Evolutionary conservation across 2,329 filamentous ascomycete species (phyloP).

Genomic region (Raffaelea albimanens): DNA sequence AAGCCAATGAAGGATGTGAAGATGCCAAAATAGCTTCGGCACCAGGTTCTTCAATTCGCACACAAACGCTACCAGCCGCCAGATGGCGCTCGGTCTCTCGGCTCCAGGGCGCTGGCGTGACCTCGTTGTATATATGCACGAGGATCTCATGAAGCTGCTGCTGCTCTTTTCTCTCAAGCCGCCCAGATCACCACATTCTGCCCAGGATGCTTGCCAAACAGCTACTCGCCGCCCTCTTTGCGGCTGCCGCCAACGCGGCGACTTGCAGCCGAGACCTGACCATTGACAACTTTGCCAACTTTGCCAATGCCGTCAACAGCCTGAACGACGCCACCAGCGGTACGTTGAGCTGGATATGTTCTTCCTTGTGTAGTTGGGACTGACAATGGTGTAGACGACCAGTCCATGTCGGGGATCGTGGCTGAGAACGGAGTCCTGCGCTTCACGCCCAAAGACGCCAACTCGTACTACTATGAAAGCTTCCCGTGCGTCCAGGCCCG

Average conservation of each 20-base stretch:
- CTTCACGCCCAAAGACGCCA: slow-evolving; percentile 7
- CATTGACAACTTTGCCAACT: slow-evolving; percentile 12
- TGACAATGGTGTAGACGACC: slow-evolving; percentile 4
- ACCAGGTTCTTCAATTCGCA: too few species aligned
- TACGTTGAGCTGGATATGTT: not conserved
- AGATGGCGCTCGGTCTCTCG: too few species aligned
- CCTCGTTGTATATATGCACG: too few species aligned
- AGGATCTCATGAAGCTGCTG: too few species aligned
- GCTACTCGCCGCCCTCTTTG: slow-evolving; percentile 6
- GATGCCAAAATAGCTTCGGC: too few species aligned
- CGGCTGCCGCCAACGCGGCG: slow-evolving; percentile 6
- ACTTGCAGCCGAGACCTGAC: slow-evolving; percentile 6
- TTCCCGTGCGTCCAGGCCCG: slow-evolving; percentile 9
- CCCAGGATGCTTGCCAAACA: slow-evolving; percentile 5
- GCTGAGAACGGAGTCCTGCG: slow-evolving; percentile 4
- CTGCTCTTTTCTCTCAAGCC: too few species aligned
- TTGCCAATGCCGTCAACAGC: slow-evolving; percentile 7
- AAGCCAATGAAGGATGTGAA: too few species aligned
- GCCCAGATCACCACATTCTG: not conserved
- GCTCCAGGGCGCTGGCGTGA: too few species aligned
- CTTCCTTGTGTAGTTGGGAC: not conserved
- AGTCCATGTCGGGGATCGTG: slow-evolving; percentile 7
- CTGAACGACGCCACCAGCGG: slow-evolving; percentile 8
- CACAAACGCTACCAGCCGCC: too few species aligned
- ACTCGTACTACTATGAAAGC: slow-evolving; percentile 12